Percentiles rank a stretch among this genome's conserved stretches.
These are phyloP conservation scores for Kluyveromyces siamensis DNA, from an alignment of 805 yeast species.

Conservation along the genomic window DNA sequence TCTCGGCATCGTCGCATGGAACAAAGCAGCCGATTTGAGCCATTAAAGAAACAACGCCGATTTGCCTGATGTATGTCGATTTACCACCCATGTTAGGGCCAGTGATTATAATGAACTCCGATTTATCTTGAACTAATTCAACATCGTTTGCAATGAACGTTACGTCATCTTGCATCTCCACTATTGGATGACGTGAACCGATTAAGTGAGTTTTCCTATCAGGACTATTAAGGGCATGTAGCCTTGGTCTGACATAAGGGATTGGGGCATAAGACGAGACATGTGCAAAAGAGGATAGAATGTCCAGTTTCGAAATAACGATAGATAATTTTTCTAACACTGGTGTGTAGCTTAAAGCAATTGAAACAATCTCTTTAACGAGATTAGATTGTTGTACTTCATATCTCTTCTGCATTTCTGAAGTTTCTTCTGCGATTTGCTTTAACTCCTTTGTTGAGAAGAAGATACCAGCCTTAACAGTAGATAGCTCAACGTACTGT, in stretches of 20 bases:
- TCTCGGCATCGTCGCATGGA: slow-evolving; percentile 70
- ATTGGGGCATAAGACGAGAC: slow-evolving; percentile 74
- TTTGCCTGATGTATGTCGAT: slow-evolving; percentile 83
- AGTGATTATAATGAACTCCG: slow-evolving; percentile 76
- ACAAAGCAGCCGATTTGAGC: slow-evolving; percentile 86
- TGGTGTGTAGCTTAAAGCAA: slow-evolving; percentile 73
- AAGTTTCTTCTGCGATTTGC: slow-evolving; percentile 49
- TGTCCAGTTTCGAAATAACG: slow-evolving; percentile 69
- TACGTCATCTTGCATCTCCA: slow-evolving; percentile 86
- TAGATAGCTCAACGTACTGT: slow-evolving; percentile 69
- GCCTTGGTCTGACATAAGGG: slow-evolving; percentile 67
- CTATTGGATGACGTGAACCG: slow-evolving; percentile 90
- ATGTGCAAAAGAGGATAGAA: slow-evolving; percentile 76
- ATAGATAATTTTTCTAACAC: slow-evolving; percentile 62
- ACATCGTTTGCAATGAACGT: slow-evolving; percentile 90
- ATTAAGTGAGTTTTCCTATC: slow-evolving; percentile 47
- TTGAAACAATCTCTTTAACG: slow-evolving; percentile 73
- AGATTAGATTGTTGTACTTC: slow-evolving; percentile 66
- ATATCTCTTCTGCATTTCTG: slow-evolving; percentile 55
- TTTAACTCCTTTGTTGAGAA: slow-evolving; percentile 69
- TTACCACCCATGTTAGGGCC: slow-evolving; percentile 99
- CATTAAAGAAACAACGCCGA: slow-evolving; percentile 80
- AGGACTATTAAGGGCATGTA: slow-evolving; percentile 39
- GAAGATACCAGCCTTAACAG: slow-evolving; percentile 91
- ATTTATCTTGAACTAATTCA: slow-evolving; percentile 41